Evolutionary conservation across 768 basidiomycete species (phyloP), one percentile per base, ranked within the genome.

Genomic region (Lyophyllum semitale): DNA sequence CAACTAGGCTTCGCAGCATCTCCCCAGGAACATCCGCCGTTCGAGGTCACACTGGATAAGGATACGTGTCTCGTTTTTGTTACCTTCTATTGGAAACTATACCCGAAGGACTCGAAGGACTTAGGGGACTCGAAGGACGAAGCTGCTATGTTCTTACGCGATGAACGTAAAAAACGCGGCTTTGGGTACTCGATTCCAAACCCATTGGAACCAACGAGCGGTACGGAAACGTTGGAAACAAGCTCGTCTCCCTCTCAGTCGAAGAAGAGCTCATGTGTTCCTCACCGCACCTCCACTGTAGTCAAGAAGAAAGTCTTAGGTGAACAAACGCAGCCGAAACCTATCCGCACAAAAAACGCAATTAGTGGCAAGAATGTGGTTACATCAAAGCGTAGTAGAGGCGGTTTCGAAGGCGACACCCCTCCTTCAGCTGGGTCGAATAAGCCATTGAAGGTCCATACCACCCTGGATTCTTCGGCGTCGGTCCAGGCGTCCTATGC

Each of bases 71-170:
- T 42, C 47, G 47, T 58, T 25, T 68, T 68, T 43, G 57, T 68
- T 23, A 40, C 50, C 4, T 61, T 66, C 30, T 67, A 66, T 42
- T 68, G 65, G 66, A 54, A 49, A 17, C 44, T 68, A 27, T 62
- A 52, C 51, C 40, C 8, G 13, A 35, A 35, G 35, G 4, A 37
- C n/a, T n/a, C n/a, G n/a, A n/a, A 61, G 8, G 20, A 53, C 20
- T 48, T 47, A 30, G 7, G 22, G 9, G 13, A 47, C 22, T 2
- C 29, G 22, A 41, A 29, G 30, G 27, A 57, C 17, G 55, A 51
- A 8, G 42, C 43, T 62, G 62, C 57, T 49, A 60, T 43, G 60
- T 68, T 55, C 54, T 37, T 61, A 20, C 30, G 47, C 13, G 35
- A 40, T 20, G 42, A 55, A 15, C 58, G 46, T 25, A 51, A 20